These are phyloP conservation scores for Nelumbo lutea DNA, from an alignment of 164 flowering plant genomes.

Conservation along the genomic window DNA sequence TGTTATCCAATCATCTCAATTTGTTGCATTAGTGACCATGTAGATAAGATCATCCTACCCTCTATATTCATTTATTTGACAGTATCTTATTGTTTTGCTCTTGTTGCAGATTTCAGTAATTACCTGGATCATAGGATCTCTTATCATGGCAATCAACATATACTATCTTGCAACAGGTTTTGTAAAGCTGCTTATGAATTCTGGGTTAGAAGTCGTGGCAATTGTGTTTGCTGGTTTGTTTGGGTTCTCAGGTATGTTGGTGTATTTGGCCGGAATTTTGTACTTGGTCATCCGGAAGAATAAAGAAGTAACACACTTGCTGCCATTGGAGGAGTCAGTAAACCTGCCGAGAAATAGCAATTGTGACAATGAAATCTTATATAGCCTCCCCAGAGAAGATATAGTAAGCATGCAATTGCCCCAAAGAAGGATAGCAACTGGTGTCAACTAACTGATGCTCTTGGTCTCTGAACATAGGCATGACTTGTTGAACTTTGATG, in stretches of 20 bases:
- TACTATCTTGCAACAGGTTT: slow-evolving; percentile 60
- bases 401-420: slow-evolving; percentile 80
- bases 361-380: slow-evolving; percentile 15
- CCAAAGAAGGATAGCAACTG: slow-evolving; percentile 27
- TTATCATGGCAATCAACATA: slow-evolving; percentile 77
- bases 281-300: slow-evolving; percentile 67
- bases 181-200: slow-evolving; percentile 50
- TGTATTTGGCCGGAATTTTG: slow-evolving; percentile 64
- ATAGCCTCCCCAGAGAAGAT: slow-evolving; percentile 63
- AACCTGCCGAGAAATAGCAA: slow-evolving; percentile 15
- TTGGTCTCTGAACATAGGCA: no score
- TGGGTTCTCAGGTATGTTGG: slow-evolving; percentile 53
- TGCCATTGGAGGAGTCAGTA: slow-evolving; percentile 42
- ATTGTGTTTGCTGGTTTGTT: slow-evolving; percentile 50
- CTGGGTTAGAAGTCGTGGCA: slow-evolving; percentile 30
- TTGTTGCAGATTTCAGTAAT: slow-evolving; percentile 53
- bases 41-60: not conserved
- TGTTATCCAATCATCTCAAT: not conserved
- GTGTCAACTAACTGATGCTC: slow-evolving; percentile 23
- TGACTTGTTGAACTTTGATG: no score
- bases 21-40: not conserved
- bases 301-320: slow-evolving; percentile 36
- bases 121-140: slow-evolving; percentile 75
- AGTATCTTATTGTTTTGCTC: not conserved
- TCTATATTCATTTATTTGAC: not conserved